phyloP scores from a whole-genome alignment of 768 basidiomycete genomes.

The Termitomyces bulborhizus region DNA sequence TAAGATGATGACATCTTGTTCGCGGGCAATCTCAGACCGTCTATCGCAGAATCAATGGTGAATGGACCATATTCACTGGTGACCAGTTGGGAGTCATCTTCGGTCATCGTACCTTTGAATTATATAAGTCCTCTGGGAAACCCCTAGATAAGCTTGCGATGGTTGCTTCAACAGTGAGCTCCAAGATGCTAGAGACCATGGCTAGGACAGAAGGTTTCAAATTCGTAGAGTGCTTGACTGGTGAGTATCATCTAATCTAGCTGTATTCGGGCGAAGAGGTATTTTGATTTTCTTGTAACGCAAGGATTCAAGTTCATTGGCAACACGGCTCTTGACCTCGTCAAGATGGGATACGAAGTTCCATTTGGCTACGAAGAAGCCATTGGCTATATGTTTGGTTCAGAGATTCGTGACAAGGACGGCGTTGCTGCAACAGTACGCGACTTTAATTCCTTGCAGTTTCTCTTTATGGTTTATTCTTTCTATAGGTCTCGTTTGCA shows the following conservation, averaged over 20 bases:
- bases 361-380: slow-evolving; percentile 90
- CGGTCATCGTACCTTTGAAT: slow-evolving; percentile 34
- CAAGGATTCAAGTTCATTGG: slow-evolving; percentile 89
- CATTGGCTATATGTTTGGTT: slow-evolving; percentile 86
- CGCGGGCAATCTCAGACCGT: not conserved
- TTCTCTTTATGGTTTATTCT: not conserved
- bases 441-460: not conserved
- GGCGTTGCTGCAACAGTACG: slow-evolving; percentile 76
- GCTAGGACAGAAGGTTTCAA: slow-evolving; percentile 72
- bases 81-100: slow-evolving; percentile 70
- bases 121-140: slow-evolving; percentile 35
- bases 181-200: slow-evolving; percentile 82
- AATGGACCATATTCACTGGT: slow-evolving; percentile 73
- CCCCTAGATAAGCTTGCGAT: slow-evolving; percentile 62
- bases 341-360: slow-evolving; percentile 59
- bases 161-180: slow-evolving; percentile 87
- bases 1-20: slow-evolving; percentile 19
- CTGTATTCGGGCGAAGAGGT: not conserved
- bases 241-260: slow-evolving; percentile 25
- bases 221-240: slow-evolving; percentile 83
- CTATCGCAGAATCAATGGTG: slow-evolving; percentile 36
- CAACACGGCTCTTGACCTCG: slow-evolving; percentile 68
- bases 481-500: slow-evolving; percentile 54
- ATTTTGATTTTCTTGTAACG: not conserved
- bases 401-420: slow-evolving; percentile 79